Conservation (phyloP, 768 basidiomycete genomes). For the Chalciporus pseudorubinellus region DNA sequence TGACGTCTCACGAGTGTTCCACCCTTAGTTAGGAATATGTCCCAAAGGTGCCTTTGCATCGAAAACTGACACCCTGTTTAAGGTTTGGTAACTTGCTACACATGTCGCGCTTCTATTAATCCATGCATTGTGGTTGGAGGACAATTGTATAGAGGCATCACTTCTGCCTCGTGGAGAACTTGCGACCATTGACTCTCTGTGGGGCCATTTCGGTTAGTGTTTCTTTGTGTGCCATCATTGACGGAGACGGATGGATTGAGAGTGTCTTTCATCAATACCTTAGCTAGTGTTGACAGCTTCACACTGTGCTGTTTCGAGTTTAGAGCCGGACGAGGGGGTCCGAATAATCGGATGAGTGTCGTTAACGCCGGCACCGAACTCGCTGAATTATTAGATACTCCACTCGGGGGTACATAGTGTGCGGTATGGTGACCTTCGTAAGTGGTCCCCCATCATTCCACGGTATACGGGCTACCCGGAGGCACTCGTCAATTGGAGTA, state of each 20-base stretch:
- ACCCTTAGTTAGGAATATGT: constrained; percentile 27
- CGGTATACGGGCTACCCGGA: not conserved
- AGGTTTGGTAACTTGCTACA: constrained; percentile 30
- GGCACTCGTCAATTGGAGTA: not conserved
- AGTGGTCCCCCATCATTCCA: not conserved
- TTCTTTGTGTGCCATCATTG: too few species aligned
- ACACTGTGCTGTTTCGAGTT: too few species aligned
- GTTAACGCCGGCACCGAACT: too few species aligned
- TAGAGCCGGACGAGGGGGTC: too few species aligned
- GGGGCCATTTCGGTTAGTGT: constrained; percentile 50
- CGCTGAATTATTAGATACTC: too few species aligned
- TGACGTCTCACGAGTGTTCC: constrained; percentile 44
- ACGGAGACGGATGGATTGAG: too few species aligned
- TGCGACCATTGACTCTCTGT: constrained; percentile 50
- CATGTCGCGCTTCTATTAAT: not conserved
- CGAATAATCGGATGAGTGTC: too few species aligned
- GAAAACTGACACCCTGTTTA: constrained; percentile 56
- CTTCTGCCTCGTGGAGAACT: constrained; percentile 40
- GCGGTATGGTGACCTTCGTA: not conserved
- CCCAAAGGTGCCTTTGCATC: constrained; percentile 51
- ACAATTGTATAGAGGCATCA: constrained; percentile 44
- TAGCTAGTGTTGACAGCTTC: too few species aligned
- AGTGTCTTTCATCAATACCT: too few species aligned
- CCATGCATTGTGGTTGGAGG: constrained; percentile 41
- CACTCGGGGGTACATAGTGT: too few species aligned